phyloP scores from a whole-genome alignment of 2,329 filamentous ascomycete species.

The Claviceps arundinis region DNA sequence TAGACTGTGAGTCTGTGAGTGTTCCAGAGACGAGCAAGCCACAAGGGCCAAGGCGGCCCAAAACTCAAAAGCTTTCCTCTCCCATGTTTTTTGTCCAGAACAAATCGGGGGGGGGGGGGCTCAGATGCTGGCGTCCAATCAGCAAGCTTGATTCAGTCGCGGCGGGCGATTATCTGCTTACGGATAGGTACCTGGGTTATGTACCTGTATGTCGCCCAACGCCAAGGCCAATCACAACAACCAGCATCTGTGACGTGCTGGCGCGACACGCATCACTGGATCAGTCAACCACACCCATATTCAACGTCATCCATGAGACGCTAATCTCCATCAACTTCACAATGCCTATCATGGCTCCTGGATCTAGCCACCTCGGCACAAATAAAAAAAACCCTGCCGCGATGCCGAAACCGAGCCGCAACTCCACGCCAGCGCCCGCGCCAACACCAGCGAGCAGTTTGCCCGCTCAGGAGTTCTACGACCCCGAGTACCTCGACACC shows the following conservation, averaged over 20 bases:
- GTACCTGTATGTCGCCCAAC: neutral
- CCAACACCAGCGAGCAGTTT: conserved; percentile 34
- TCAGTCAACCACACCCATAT: conserved; percentile 2
- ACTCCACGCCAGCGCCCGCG: conserved; percentile 57
- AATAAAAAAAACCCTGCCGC: conserved; percentile 50
- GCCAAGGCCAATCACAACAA: neutral
- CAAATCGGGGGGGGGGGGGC: too few species aligned
- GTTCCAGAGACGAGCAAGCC: too few species aligned
- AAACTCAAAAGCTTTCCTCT: too few species aligned
- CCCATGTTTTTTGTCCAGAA: neutral
- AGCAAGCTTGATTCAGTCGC: neutral
- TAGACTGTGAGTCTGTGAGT: too few species aligned
- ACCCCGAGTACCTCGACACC: conserved; percentile 55
- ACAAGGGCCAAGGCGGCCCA: too few species aligned
- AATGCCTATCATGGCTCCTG: conserved; percentile 37
- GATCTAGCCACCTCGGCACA: conserved; percentile 46
- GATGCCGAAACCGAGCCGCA: conserved; percentile 59
- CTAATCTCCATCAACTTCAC: conserved; percentile 1
- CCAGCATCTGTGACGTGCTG: conserved; percentile 1
- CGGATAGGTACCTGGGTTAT: neutral
- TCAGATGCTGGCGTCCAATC: neutral
- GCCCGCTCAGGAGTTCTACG: conserved; percentile 39
- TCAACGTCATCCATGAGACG: conserved; percentile 5
- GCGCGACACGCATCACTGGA: conserved; percentile 4
- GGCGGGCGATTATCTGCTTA: neutral